These are phyloP conservation scores for Lodderomyces pseudojiufengensis DNA, from an alignment of 1,139 yeast species.

Conservation along the genomic window DNA sequence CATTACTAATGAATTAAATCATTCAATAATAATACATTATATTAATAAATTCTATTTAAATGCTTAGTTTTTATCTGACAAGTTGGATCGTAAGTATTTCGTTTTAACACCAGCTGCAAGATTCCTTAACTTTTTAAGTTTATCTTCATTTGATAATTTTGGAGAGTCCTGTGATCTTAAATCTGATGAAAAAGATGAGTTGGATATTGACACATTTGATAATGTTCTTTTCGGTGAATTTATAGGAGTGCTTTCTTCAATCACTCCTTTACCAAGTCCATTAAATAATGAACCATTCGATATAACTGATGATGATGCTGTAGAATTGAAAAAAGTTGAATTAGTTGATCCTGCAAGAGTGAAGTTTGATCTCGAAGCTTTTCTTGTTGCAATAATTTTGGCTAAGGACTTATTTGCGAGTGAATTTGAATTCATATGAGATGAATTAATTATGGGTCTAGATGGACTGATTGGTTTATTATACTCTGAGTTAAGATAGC, in stretches of 20 bases:
- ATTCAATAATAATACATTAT: too few relatives aligned
- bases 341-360: constrained; percentile 6
- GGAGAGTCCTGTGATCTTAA: not conserved
- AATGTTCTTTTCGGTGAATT: constrained; percentile 25
- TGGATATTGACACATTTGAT: constrained; percentile 15
- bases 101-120: constrained; percentile 35
- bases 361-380: not conserved
- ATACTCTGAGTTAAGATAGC: constrained; percentile 22
- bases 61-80: too few relatives aligned
- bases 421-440: constrained; percentile 10
- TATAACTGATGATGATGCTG: constrained; percentile 16
- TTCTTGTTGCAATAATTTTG: constrained; percentile 8
- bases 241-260: constrained; percentile 40
- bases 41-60: too few relatives aligned
- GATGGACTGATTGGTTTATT: constrained; percentile 3
- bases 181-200: not conserved
- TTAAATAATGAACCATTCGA: constrained; percentile 25
- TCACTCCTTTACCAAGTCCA: constrained; percentile 39
- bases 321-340: constrained; percentile 20
- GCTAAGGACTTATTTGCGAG: constrained; percentile 9
- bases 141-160: constrained; percentile 13
- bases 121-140: constrained; percentile 33
- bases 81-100: constrained; percentile 17
- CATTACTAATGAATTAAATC: too few relatives aligned
- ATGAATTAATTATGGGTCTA: constrained; percentile 7